Evolutionary conservation across 2,329 filamentous ascomycete genomes (phyloP), one percentile per base, ranked within the genome.

Genomic region (Laburnicola sp.): DNA sequence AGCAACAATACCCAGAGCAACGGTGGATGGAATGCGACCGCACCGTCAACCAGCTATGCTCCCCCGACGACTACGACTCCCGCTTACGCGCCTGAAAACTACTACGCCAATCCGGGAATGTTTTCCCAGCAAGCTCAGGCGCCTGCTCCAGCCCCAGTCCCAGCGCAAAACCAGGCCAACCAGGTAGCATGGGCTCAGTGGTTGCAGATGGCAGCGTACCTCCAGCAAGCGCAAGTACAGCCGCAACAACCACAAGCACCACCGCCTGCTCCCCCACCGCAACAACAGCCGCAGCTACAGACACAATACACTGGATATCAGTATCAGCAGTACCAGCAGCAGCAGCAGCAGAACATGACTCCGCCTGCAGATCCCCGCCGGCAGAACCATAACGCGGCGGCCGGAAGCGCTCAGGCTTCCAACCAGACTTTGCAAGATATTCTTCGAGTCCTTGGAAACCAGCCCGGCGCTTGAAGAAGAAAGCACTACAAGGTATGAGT

Each of bases 91-190:
- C 55, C 63, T 7, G 64, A 65, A 3, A 57, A 66, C 6, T 72
- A 66, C n/a, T 72, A 69, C 51, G 59, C 66, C 35, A 73, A 73
- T 44, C 68, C 69, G 16, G 56, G 60, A 6, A 68, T 66, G 54
- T 70, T 59, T 48, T 56, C 55, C 41, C 48, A 57, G 26, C 63
- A 62, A 28, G 39, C 51, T 30, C 42, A 27, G 32, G 32, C 50
- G 35, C 36, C 34, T 16, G 40, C 45, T 2, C 21, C 45, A 22
- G 34, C 46, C n/a, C 39, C 56, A 49, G 34, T 47, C 40, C 34
- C 55, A 45, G 46, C 45, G n/a, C 50, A 48, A 28, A 10, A 32
- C 6, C 49, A 51, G 21, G 27, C 32, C 11, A 47, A 58, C 36
- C 39, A 50, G 39, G 53, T 51, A 38, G 50, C 55, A 43, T 56